Conservation (phyloP, 495 filamentous ascomycete species). For the Xylona heveae region DNA sequence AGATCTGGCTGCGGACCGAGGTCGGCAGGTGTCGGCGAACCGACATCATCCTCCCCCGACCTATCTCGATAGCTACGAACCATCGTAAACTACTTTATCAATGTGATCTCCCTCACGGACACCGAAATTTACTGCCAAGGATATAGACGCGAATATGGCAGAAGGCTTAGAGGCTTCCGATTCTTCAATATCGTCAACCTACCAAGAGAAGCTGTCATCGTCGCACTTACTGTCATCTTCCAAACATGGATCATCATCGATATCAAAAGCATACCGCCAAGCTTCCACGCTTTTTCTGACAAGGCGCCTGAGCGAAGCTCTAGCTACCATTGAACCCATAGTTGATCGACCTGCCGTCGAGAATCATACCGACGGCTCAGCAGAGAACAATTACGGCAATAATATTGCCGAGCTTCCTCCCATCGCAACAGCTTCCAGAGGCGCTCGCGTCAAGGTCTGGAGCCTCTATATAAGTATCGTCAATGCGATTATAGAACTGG, state of each 20-base stretch:
- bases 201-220: not conserved
- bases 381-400: slow-evolving; percentile 13
- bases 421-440: slow-evolving; percentile 48
- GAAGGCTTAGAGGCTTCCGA: not conserved
- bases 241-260: slow-evolving; percentile 33
- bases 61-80: no score
- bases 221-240: slow-evolving; percentile 13
- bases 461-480: slow-evolving; percentile 85
- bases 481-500: slow-evolving; percentile 74
- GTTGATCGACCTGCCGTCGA: slow-evolving; percentile 28
- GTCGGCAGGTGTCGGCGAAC: no score
- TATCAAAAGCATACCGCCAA: slow-evolving; percentile 72
- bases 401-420: slow-evolving; percentile 30
- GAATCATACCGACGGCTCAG: slow-evolving; percentile 16
- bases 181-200: slow-evolving; percentile 1
- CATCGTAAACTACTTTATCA: not conserved
- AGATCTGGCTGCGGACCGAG: no score
- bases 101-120: not conserved
- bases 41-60: no score
- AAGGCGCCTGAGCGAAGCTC: slow-evolving; percentile 69
- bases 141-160: not conserved
- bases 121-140: not conserved
- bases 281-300: slow-evolving; percentile 83
- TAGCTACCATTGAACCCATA: slow-evolving; percentile 62
- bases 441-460: slow-evolving; percentile 85